These are phyloP conservation scores for Stenogyne calaminthoides DNA, from an alignment of 305 asterid genomes.

Conservation along the genomic window DNA sequence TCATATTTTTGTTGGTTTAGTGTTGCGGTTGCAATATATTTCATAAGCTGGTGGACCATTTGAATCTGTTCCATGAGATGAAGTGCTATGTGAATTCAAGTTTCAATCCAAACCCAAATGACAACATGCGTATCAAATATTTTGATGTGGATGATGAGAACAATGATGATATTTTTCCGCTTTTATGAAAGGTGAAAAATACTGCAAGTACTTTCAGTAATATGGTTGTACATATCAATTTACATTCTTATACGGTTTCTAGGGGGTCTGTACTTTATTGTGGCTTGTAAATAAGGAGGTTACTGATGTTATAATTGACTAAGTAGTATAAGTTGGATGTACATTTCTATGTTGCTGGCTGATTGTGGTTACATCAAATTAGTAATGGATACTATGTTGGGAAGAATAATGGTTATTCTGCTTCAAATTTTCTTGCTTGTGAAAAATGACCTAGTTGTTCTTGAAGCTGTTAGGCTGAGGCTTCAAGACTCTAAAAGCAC, in stretches of 20 bases:
- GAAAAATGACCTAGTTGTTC: not conserved
- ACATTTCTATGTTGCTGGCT: not conserved
- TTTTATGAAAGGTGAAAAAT: constrained; percentile 40
- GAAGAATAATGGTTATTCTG: not conserved
- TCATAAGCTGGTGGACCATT: constrained; percentile 86
- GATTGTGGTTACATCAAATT: not conserved
- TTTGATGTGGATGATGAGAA: constrained; percentile 56
- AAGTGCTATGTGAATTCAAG: constrained; percentile 76
- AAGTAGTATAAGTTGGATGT: constrained; percentile 18
- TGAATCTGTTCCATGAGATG: constrained; percentile 81
- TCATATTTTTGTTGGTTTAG: constrained; percentile 36
- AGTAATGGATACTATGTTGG: not conserved
- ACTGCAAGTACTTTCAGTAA: not conserved
- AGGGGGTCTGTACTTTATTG: constrained; percentile 6
- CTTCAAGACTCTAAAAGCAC: too few species aligned
- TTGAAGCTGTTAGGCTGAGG: too few species aligned
- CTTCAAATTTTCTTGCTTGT: not conserved
- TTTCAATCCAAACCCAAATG: constrained; percentile 63
- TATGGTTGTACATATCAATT: constrained; percentile 28
- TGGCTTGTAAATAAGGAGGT: constrained; percentile 48
- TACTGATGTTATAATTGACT: constrained; percentile 22
- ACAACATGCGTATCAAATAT: constrained; percentile 47
- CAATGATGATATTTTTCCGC: constrained; percentile 45
- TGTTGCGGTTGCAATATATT: constrained; percentile 88
- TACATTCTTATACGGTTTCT: constrained; percentile 35